These are phyloP conservation scores for Berberis thunbergii DNA, from an alignment of 164 flowering plant genomes.

Conservation along the genomic window DNA sequence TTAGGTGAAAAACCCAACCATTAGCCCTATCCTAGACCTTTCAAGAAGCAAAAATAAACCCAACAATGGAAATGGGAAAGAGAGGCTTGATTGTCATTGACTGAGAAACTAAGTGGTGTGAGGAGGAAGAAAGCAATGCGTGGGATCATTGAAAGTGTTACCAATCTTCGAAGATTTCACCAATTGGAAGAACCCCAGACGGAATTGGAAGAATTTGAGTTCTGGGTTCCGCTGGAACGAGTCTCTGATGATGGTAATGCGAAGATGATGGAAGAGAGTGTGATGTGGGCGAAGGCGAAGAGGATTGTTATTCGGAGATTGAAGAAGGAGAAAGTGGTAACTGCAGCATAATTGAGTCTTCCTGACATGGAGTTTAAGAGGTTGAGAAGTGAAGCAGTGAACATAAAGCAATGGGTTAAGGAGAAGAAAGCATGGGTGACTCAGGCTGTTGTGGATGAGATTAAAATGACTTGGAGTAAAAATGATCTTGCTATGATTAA, in stretches of 20 bases:
- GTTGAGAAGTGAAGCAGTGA: constrained; percentile 56
- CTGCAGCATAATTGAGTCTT: constrained; percentile 51
- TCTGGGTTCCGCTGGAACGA: constrained; percentile 19
- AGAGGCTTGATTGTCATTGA: constrained; percentile 27
- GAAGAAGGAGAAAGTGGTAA: constrained; percentile 49
- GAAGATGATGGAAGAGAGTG: constrained; percentile 15
- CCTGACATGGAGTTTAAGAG: constrained; percentile 45
- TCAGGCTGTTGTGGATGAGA: constrained; percentile 52
- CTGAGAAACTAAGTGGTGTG: constrained; percentile 42
- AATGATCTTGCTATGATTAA: constrained; percentile 77
- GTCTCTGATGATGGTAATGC: constrained; percentile 15
- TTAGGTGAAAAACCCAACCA: no score
- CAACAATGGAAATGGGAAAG: neutral
- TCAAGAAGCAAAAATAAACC: constrained; percentile 15
- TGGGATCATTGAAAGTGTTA: constrained; percentile 39
- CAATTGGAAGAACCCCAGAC: constrained; percentile 2
- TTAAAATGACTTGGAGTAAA: constrained; percentile 47
- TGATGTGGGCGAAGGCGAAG: constrained; percentile 69
- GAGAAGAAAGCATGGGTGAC: constrained; percentile 85
- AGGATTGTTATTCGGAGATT: constrained; percentile 36
- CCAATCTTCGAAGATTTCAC: constrained; percentile 25
- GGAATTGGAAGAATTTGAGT: constrained; percentile 17
- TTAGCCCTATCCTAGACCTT: constrained; percentile 32
- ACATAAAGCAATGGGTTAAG: constrained; percentile 73
- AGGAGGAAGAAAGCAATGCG: constrained; percentile 54